phyloP scores from a whole-genome alignment of 2,329 filamentous ascomycete genomes.

The Trichocomaceae sp. region DNA sequence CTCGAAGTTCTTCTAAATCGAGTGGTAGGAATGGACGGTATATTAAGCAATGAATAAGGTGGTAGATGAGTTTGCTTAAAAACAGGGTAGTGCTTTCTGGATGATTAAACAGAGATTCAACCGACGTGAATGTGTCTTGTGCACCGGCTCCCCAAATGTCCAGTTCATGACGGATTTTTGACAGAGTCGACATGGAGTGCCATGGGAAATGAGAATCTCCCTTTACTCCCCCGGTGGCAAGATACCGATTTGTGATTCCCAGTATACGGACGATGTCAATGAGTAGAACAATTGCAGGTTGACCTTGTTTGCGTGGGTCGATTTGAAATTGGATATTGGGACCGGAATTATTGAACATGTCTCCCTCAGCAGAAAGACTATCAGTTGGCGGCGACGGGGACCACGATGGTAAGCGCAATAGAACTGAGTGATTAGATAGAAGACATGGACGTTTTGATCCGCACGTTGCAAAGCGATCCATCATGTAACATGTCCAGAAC shows the following conservation, averaged over 20 bases:
- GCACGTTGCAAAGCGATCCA: conserved; percentile 75
- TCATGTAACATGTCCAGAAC: conserved; percentile 83
- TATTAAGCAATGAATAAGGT: conserved; percentile 77
- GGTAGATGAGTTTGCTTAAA: conserved; percentile 79
- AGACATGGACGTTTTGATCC: conserved; percentile 78
- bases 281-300: conserved; percentile 71
- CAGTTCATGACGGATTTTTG: conserved; percentile 76
- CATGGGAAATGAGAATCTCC: conserved; percentile 87
- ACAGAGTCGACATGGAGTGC: conserved; percentile 78
- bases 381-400: conserved; percentile 51
- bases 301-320: conserved; percentile 61
- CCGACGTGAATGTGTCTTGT: conserved; percentile 68
- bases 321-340: conserved; percentile 71
- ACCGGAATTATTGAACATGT: conserved; percentile 71
- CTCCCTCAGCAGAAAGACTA: conserved; percentile 62
- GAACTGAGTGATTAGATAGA: conserved; percentile 68
- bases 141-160: conserved; percentile 80
- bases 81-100: conserved; percentile 71
- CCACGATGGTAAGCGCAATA: conserved; percentile 66
- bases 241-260: conserved; percentile 74
- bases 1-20: conserved; percentile 71
- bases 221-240: conserved; percentile 78
- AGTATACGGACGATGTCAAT: conserved; percentile 79
- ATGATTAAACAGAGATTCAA: conserved; percentile 69
- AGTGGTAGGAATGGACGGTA: conserved; percentile 83